phyloP scores from a whole-genome alignment of 306 rosid genomes.

The Bauhinia variegata region DNA sequence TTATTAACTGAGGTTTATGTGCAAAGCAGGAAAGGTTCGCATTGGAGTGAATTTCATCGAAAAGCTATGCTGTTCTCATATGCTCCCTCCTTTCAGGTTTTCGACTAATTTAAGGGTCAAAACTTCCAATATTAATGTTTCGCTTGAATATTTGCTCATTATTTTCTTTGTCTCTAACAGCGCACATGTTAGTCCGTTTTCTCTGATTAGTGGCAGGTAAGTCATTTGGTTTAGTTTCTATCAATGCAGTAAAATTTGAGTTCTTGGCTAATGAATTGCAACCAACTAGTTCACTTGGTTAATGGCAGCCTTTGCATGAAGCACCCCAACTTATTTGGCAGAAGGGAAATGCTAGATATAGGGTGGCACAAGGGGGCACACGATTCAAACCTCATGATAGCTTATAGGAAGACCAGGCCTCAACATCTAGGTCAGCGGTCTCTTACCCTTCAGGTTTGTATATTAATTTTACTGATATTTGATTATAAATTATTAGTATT shows the following conservation, averaged over 20 bases:
- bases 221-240: constrained; percentile 26
- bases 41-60: constrained; percentile 63
- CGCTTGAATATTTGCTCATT: not conserved
- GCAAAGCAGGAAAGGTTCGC: constrained; percentile 65
- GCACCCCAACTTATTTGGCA: constrained; percentile 61
- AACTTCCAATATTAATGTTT: not conserved
- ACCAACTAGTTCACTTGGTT: constrained; percentile 13
- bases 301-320: constrained; percentile 57
- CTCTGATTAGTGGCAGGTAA: constrained; percentile 63
- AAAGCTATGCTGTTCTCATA: constrained; percentile 53
- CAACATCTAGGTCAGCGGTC: constrained; percentile 53
- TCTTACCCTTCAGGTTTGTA: constrained; percentile 53
- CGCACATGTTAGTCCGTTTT: constrained; percentile 43
- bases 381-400: constrained; percentile 62
- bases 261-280: too few relatives aligned
- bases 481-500: not conserved
- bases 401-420: constrained; percentile 60
- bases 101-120: constrained; percentile 15
- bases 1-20: constrained; percentile 6
- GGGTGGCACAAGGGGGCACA: constrained; percentile 63
- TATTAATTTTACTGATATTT: not conserved
- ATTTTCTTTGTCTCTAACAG: constrained; percentile 36
- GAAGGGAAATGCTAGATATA: constrained; percentile 67
- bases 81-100: constrained; percentile 60
- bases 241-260: too few relatives aligned